Evolutionary conservation across 225 moss, liverwort and hornwort species (phyloP).

Genomic region (Asterella californica): DNA sequence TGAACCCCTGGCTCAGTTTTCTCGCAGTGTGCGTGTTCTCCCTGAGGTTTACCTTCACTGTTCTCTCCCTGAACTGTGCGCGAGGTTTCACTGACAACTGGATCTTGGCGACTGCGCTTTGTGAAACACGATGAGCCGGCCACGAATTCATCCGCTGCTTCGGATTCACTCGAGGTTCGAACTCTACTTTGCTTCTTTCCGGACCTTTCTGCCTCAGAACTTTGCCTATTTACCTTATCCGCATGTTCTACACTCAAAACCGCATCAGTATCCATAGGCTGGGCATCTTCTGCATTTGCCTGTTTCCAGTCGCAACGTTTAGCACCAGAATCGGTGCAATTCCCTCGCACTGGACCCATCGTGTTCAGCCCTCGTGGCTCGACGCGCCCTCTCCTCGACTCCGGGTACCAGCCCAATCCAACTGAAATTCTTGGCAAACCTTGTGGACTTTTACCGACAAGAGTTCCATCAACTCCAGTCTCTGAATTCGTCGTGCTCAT

Average conservation of each 20-base stretch:
- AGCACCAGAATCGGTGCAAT: neutral
- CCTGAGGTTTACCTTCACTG: neutral
- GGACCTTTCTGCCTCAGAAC: neutral
- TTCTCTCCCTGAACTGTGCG: neutral
- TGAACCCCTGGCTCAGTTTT: too few relatives aligned
- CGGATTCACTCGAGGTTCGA: neutral
- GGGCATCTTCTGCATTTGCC: neutral
- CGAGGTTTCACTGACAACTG: neutral
- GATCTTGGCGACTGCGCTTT: neutral
- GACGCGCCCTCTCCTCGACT: neutral
- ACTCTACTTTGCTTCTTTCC: slow-evolving; percentile 3
- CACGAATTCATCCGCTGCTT: neutral
- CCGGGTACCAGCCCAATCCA: neutral
- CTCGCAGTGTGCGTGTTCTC: too few relatives aligned
- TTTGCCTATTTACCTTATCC: neutral
- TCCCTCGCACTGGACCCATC: neutral
- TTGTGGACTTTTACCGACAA: too few relatives aligned
- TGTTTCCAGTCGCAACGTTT: too few relatives aligned
- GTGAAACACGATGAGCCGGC: neutral
- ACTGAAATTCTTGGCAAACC: neutral
- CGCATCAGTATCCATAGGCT: neutral
- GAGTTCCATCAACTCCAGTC: neutral
- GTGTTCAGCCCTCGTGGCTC: neutral
- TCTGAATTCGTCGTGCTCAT: neutral
- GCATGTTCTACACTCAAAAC: neutral